Evolutionary conservation across 345 rosid species (phyloP).

Genomic region (Orychophragmus violaceus): DNA sequence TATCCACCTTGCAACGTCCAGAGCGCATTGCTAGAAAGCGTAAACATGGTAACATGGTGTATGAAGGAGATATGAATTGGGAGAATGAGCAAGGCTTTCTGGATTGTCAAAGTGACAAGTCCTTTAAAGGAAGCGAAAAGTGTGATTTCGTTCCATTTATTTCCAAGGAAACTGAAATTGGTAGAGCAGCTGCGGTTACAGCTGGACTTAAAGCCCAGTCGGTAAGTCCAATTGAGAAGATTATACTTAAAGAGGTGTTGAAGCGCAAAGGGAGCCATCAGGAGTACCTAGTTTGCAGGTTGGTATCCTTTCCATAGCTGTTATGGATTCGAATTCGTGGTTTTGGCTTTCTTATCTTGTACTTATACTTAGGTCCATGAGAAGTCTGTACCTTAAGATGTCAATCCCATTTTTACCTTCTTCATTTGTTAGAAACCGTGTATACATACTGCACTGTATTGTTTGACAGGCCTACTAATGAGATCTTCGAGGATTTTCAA

Average conservation of each 20-base stretch:
- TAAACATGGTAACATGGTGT: constrained; percentile 86
- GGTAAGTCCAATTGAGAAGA: constrained; percentile 84
- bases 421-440: not conserved
- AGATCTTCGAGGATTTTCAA: not conserved
- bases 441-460: not conserved
- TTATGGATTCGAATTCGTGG: constrained; percentile 3
- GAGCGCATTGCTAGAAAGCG: constrained; percentile 61
- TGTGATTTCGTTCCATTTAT: constrained; percentile 46
- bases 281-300: constrained; percentile 97
- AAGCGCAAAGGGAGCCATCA: constrained; percentile 91
- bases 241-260: constrained; percentile 86
- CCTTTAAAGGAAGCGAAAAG: constrained; percentile 55
- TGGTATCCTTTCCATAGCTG: constrained; percentile 18
- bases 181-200: constrained; percentile 68
- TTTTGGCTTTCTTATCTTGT: not conserved
- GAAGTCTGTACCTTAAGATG: too few species aligned
- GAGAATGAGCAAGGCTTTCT: constrained; percentile 71
- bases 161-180: constrained; percentile 41
- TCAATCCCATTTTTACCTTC: constrained; percentile 2
- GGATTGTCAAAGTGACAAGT: constrained; percentile 54
- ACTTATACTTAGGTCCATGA: not conserved
- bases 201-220: constrained; percentile 84
- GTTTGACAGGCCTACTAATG: constrained; percentile 13
- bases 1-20: constrained; percentile 50
- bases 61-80: constrained; percentile 92